These are phyloP conservation scores for Cicer judaicum DNA, from an alignment of 306 rosid genomes.

Conservation along the genomic window DNA sequence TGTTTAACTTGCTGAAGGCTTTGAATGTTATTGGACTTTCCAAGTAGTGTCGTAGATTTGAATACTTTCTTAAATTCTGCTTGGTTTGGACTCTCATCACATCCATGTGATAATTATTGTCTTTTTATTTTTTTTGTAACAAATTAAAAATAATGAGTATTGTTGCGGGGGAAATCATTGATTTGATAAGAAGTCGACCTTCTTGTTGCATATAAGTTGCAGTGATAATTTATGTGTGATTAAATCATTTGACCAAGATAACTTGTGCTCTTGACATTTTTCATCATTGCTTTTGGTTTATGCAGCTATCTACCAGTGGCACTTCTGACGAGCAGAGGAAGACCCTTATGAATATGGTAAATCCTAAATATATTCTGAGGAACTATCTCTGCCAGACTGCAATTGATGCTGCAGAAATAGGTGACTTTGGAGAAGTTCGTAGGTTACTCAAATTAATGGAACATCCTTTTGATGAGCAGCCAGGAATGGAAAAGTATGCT, in stretches of 20 bases:
- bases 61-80: not conserved
- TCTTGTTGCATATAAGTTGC: constrained; percentile 1
- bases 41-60: constrained; percentile 1
- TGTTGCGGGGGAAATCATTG: not conserved
- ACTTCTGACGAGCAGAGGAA: constrained; percentile 83
- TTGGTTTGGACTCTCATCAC: constrained; percentile 5
- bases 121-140: not conserved
- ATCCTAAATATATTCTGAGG: constrained; percentile 88
- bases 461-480: constrained; percentile 91
- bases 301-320: constrained; percentile 80
- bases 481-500: constrained; percentile 98
- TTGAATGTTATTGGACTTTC: constrained; percentile 31
- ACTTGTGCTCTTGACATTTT: constrained; percentile 29
- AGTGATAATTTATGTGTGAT: not conserved
- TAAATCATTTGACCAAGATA: constrained; percentile 22
- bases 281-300: constrained; percentile 38
- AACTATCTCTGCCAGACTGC: constrained; percentile 97
- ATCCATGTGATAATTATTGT: not conserved
- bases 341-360: constrained; percentile 76
- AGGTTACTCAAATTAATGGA: constrained; percentile 85
- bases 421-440: constrained; percentile 82
- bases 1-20: constrained; percentile 19
- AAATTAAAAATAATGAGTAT: not conserved
- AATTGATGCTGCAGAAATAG: constrained; percentile 93
- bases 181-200: constrained; percentile 1